These are phyloP conservation scores for Pachysandra terminalis DNA, from an alignment of 164 flowering plant genomes.

Conservation along the genomic window DNA sequence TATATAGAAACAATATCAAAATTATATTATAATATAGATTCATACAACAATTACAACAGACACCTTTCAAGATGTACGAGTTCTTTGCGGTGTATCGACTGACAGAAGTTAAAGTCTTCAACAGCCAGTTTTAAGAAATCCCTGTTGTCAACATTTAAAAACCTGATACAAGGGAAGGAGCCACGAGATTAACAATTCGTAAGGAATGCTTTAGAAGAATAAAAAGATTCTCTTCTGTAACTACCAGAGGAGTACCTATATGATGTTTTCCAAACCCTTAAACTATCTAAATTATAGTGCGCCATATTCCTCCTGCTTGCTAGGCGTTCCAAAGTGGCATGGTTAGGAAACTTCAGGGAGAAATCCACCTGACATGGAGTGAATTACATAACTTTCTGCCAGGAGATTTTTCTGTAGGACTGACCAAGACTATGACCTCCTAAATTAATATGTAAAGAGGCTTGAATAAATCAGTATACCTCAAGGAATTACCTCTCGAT, in stretches of 20 bases:
- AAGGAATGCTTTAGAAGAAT: constrained; percentile 19
- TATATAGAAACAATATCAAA: neutral
- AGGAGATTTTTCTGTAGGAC: neutral
- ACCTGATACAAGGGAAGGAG: constrained; percentile 24
- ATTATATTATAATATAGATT: neutral
- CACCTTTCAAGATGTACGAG: constrained; percentile 55
- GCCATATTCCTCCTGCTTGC: constrained; percentile 54
- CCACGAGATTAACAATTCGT: neutral
- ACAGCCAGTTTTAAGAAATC: constrained; percentile 44
- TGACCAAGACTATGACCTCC: neutral
- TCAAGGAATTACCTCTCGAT: constrained; percentile 38
- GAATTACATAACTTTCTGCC: neutral
- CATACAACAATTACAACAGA: neutral
- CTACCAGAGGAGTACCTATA: constrained; percentile 21
- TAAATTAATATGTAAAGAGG: neutral
- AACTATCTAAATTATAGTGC: constrained; percentile 17
- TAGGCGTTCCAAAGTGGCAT: constrained; percentile 28
- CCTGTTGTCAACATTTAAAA: constrained; percentile 30
- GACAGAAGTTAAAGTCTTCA: constrained; percentile 56
- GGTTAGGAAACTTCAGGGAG: constrained; percentile 23
- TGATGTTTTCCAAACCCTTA: constrained; percentile 21
- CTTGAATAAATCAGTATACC: neutral
- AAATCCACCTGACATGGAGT: constrained; percentile 45
- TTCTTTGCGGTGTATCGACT: constrained; percentile 43
- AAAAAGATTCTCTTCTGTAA: constrained; percentile 26